Conservation (phyloP, 176 grass and related monocot genomes). For the Carex parvula region DNA sequence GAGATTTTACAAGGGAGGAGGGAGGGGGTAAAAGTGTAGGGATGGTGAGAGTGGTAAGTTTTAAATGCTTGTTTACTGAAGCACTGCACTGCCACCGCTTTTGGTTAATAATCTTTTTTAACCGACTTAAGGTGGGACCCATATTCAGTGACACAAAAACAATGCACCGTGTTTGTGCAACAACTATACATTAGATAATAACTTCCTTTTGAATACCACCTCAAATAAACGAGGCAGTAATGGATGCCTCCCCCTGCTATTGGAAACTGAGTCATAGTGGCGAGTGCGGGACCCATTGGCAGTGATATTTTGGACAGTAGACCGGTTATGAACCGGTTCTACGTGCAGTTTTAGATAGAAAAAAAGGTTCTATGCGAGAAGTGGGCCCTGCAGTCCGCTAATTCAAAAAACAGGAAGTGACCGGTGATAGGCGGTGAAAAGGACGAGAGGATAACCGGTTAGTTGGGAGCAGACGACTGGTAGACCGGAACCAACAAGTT, state of each 20-base stretch:
- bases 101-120: background rate
- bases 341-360: background rate
- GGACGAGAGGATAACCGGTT: slow-evolving; percentile 19
- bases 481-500: background rate
- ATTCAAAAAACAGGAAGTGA: slow-evolving; percentile 46
- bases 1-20: slow-evolving; percentile 13
- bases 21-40: background rate
- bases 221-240: slow-evolving; percentile 7
- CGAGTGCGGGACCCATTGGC: background rate
- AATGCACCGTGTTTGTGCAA: background rate
- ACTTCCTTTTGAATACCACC: background rate
- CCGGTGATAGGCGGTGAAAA: slow-evolving; percentile 37
- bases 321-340: background rate
- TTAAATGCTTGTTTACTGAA: slow-evolving; percentile 27
- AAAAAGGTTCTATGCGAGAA: background rate
- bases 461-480: slow-evolving; percentile 35
- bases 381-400: background rate
- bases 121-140: background rate
- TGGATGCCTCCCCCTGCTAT: background rate
- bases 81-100: background rate
- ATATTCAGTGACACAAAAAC: background rate
- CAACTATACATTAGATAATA: background rate
- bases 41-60: background rate
- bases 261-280: background rate
- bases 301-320: background rate